Conservation (phyloP, 129 eudicot genomes). For the Chrysanthemum lavandulifolium region DNA sequence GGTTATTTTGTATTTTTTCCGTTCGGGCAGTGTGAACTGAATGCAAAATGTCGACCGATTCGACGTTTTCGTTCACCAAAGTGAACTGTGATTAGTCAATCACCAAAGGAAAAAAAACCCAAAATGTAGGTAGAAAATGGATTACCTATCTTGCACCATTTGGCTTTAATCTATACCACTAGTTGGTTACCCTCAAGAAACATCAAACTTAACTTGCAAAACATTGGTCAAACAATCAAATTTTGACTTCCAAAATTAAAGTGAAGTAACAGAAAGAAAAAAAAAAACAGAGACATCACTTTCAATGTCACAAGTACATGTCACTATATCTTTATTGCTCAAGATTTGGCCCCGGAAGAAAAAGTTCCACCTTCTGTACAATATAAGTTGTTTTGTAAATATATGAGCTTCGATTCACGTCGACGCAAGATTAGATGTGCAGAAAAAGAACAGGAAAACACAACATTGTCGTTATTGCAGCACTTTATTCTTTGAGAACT, state of each 20-base stretch:
- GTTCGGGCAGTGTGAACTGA: too few species aligned
- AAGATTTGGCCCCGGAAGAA: slow-evolving; percentile 3
- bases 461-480: not conserved
- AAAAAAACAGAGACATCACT: slow-evolving; percentile 8
- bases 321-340: slow-evolving; percentile 28
- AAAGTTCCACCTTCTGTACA: slow-evolving; percentile 20
- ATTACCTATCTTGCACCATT: slow-evolving; percentile 29
- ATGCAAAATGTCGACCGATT: too few species aligned
- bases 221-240: slow-evolving; percentile 13
- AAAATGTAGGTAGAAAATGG: slow-evolving; percentile 22
- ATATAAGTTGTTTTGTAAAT: slow-evolving; percentile 9
- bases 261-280: not conserved
- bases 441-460: slow-evolving; percentile 13
- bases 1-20: too few species aligned
- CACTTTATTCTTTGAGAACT: slow-evolving; percentile 41
- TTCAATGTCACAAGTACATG: slow-evolving; percentile 17
- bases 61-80: too few species aligned
- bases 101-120: slow-evolving; percentile 3
- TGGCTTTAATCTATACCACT: slow-evolving; percentile 29
- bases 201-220: slow-evolving; percentile 23
- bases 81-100: slow-evolving; percentile 12
- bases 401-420: slow-evolving; percentile 11
- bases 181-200: slow-evolving; percentile 33
- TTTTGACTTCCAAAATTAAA: slow-evolving; percentile 5
- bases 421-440: slow-evolving; percentile 7